Conservation (phyloP, 495 filamentous ascomycete genomes). For the Penicillium argentinense region DNA sequence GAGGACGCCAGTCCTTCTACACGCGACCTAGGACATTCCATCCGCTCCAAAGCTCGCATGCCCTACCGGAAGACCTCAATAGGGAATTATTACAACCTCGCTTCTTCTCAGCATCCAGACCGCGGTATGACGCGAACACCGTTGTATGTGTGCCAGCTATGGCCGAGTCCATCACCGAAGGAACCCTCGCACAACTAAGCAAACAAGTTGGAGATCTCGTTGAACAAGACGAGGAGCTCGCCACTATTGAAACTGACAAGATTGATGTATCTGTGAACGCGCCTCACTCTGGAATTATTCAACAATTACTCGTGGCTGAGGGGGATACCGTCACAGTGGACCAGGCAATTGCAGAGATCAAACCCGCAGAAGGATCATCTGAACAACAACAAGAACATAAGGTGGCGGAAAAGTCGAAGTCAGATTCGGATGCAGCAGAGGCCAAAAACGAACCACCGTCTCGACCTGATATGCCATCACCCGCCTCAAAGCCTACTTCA, state of each 20-base stretch:
- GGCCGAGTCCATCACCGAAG: conserved; percentile 95
- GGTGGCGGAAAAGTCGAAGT: too few species aligned
- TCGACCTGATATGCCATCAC: too few species aligned
- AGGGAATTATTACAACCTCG: neutral
- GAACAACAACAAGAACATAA: conserved; percentile 23
- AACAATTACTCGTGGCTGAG: conserved; percentile 78
- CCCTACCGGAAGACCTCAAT: too few species aligned
- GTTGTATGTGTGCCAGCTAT: conserved; percentile 85
- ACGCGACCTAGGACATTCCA: neutral
- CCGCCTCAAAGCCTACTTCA: too few species aligned
- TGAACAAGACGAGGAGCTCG: conserved; percentile 86
- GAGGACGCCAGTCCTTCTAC: neutral
- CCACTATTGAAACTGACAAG: conserved; percentile 95
- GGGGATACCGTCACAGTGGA: conserved; percentile 88
- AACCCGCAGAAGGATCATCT: conserved; percentile 60
- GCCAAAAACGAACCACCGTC: too few species aligned
- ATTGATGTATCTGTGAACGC: conserved; percentile 88
- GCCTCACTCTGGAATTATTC: conserved; percentile 75
- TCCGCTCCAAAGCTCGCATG: neutral
- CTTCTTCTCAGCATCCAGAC: neutral
- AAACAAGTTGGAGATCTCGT: conserved; percentile 86
- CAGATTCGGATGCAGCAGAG: too few species aligned
- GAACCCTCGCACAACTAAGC: conserved; percentile 79
- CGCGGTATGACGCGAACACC: conserved; percentile 50
- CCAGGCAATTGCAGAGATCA: conserved; percentile 75